These are phyloP conservation scores for Hyaloscypha bicolor DNA, from an alignment of 495 filamentous ascomycete species.

Conservation along the genomic window DNA sequence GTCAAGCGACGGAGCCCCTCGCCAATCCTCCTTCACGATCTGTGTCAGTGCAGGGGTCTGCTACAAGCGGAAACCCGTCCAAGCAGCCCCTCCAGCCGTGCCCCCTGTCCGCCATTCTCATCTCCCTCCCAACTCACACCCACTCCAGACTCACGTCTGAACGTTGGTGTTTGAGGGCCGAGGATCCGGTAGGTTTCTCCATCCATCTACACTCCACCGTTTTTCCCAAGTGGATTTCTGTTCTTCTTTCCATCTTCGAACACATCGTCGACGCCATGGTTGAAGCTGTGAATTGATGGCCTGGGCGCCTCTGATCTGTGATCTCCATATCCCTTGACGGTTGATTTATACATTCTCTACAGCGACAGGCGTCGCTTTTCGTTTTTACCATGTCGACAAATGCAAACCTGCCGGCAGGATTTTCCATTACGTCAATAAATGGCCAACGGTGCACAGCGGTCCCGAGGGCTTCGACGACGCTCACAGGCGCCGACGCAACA, in stretches of 20 bases:
- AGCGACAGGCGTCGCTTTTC: slow-evolving; percentile 30
- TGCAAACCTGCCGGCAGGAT: slow-evolving; percentile 40
- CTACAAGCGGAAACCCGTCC: slow-evolving; percentile 22
- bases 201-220: slow-evolving; percentile 17
- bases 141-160: slow-evolving; percentile 23
- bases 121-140: slow-evolving; percentile 13
- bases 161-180: slow-evolving; percentile 29
- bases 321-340: slow-evolving; percentile 22
- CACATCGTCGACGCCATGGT: slow-evolving; percentile 23
- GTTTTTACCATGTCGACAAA: slow-evolving; percentile 35
- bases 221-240: slow-evolving; percentile 28
- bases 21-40: background rate
- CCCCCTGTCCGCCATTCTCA: background rate
- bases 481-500: slow-evolving; percentile 16
- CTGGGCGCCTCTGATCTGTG: slow-evolving; percentile 26
- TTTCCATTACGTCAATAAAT: slow-evolving; percentile 45
- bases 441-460: slow-evolving; percentile 51
- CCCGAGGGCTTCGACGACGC: slow-evolving; percentile 38
- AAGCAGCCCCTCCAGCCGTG: slow-evolving; percentile 12
- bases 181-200: slow-evolving; percentile 23
- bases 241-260: slow-evolving; percentile 27
- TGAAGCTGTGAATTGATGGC: slow-evolving; percentile 27
- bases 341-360: slow-evolving; percentile 25
- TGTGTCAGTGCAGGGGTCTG: slow-evolving; percentile 28
- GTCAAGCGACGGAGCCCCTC: background rate